These are phyloP conservation scores for Russula sp. DNA, from an alignment of 768 basidiomycete genomes.

Conservation along the genomic window DNA sequence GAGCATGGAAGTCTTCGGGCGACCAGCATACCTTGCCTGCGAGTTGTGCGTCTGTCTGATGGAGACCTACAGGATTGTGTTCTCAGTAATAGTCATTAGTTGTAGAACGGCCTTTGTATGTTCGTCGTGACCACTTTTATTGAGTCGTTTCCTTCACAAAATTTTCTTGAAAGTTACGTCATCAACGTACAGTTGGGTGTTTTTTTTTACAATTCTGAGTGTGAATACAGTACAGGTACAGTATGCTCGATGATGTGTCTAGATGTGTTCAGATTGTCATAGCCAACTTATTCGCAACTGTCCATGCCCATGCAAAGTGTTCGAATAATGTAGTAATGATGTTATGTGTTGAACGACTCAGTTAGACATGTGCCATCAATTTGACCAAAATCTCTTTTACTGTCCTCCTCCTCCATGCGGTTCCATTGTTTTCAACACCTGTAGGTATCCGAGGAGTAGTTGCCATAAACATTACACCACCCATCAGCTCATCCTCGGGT, in stretches of 20 bases:
- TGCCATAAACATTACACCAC: constrained; percentile 60
- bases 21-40: constrained; percentile 36
- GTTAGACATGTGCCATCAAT: constrained; percentile 51
- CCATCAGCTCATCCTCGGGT: constrained; percentile 68
- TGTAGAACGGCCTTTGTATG: neutral
- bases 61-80: constrained; percentile 33
- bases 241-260: no score
- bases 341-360: no score
- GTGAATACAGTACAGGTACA: no score
- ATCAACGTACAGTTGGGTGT: no score
- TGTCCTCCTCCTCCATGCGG: constrained; percentile 46
- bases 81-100: neutral
- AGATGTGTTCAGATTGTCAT: no score
- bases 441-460: constrained; percentile 30
- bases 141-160: no score
- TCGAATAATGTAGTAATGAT: no score
- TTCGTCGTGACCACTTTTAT: neutral
- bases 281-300: no score
- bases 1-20: constrained; percentile 32
- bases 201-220: no score
- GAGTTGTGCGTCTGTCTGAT: constrained; percentile 45
- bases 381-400: constrained; percentile 66
- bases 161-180: no score
- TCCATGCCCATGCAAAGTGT: no score
- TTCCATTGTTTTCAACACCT: constrained; percentile 26